Evolutionary conservation across 2,329 filamentous ascomycete genomes (phyloP), one percentile per base, ranked within the genome.

Genomic region (Daldinia sp.): DNA sequence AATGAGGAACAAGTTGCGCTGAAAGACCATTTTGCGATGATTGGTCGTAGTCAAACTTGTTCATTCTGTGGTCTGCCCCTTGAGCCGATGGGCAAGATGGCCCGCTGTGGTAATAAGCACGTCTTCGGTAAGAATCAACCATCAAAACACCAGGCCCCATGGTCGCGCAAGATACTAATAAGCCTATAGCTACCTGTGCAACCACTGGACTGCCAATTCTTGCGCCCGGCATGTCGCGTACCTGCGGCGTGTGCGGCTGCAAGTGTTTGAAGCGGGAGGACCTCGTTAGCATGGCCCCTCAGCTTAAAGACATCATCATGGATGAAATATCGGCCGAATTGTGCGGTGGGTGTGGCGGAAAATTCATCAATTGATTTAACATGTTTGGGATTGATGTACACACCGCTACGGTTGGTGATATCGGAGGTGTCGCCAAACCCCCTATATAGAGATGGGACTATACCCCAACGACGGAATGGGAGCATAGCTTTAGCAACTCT

Each of bases 171-270:
- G 23, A n/a, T 54, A 60, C 5, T 59, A 18, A 60, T 7, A 41
- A 13, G 7, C 35, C 26, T 12, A 4, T 56, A 86, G 85, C 84
- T n/a, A 84, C 81, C 1, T 89, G 87, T 66, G 84, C 84, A 0
- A 82, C 84, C 0, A 87, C 85, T 0, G 85, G 86, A 0, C 76
- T 89, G 6, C 84, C 87, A 12, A 86, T 89, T 68, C 79, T 86
- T 65, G 82, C 81, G 1, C 87, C 87, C 0, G 85, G 84, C 2
- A 81, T 85, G 53, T 88, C 87, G 0, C 80, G 83, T 37, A 82
- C 83, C 2, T 89, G 87, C 60, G 85, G 84, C 20, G 84, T 89
- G 2, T 89, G 87, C 71, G 83, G 83, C 15, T 76, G 82, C 28
- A 82, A 87, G 26, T 87, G 85, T 6, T 79, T 89, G 20, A 81